These are phyloP conservation scores for Podospora anserina DNA, from an alignment of 495 filamentous ascomycete genomes.

Conservation along the genomic window DNA sequence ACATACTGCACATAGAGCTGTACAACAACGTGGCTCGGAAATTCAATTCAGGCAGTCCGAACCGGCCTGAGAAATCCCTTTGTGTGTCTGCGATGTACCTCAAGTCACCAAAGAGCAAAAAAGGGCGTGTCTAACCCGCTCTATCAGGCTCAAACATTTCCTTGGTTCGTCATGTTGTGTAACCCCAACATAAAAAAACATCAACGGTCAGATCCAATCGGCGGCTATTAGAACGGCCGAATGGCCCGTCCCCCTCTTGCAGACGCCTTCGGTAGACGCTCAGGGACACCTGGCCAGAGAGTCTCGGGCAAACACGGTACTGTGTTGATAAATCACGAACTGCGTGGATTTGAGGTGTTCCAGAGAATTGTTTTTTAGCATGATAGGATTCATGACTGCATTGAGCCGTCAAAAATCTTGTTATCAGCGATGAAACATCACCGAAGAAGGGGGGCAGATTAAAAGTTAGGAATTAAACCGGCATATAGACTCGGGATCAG, in stretches of 20 bases:
- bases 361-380: too few relatives aligned
- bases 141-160: neutral
- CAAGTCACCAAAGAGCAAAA: too few relatives aligned
- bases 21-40: too few relatives aligned
- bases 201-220: neutral
- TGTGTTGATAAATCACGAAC: neutral
- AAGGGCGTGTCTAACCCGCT: neutral
- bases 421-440: neutral
- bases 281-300: neutral
- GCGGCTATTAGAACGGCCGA: constrained; percentile 2
- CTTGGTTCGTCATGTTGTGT: neutral
- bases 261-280: neutral
- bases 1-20: too few relatives aligned
- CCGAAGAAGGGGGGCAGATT: neutral
- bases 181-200: neutral
- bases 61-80: neutral
- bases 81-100: neutral
- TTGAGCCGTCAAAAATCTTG: too few relatives aligned
- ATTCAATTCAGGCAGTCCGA: neutral
- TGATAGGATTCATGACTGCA: too few relatives aligned
- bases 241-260: neutral
- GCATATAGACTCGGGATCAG: neutral
- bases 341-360: too few relatives aligned
- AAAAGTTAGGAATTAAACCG: neutral
- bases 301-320: neutral